Evolutionary conservation across 2,329 filamentous ascomycete genomes (phyloP).

Genomic region (Macrophomina pseudophaseolina): DNA sequence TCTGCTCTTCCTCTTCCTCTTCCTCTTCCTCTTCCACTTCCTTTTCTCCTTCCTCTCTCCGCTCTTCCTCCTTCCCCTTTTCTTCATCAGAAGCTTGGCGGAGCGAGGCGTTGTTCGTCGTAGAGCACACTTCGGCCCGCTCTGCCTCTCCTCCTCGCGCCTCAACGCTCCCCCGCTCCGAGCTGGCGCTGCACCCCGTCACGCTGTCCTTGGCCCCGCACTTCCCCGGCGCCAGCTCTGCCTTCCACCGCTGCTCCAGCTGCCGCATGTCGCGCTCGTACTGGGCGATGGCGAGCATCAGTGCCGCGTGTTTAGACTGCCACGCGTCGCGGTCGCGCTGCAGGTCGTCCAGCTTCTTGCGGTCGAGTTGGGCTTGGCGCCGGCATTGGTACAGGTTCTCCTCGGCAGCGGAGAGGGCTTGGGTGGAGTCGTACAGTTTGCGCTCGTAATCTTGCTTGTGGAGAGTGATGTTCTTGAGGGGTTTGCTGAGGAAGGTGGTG

Average conservation of each 20-base stretch:
- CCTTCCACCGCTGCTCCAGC: no score
- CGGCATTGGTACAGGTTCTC: not conserved
- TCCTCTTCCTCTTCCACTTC: no score
- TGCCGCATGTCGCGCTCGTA: not conserved
- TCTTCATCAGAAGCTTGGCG: no score
- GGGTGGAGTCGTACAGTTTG: not conserved
- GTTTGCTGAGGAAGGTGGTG: not conserved
- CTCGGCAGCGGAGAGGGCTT: not conserved
- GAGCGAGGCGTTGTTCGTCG: no score
- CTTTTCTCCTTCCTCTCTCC: no score
- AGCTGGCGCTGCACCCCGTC: not conserved
- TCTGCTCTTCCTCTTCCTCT: no score
- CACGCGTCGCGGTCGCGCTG: not conserved
- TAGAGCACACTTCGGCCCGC: no score
- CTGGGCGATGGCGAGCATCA: not conserved
- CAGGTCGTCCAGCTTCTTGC: not conserved
- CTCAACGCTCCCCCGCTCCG: not conserved
- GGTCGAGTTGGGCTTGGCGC: not conserved
- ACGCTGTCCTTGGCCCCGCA: not conserved
- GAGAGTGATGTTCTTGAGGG: not conserved
- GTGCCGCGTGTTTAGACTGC: not conserved
- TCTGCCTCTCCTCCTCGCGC: not conserved
- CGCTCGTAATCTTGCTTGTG: not conserved
- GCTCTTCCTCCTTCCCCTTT: no score
- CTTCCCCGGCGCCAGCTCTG: not conserved